Conservation (phyloP, 2,329 filamentous ascomycete species). For the Venturia asperata region DNA sequence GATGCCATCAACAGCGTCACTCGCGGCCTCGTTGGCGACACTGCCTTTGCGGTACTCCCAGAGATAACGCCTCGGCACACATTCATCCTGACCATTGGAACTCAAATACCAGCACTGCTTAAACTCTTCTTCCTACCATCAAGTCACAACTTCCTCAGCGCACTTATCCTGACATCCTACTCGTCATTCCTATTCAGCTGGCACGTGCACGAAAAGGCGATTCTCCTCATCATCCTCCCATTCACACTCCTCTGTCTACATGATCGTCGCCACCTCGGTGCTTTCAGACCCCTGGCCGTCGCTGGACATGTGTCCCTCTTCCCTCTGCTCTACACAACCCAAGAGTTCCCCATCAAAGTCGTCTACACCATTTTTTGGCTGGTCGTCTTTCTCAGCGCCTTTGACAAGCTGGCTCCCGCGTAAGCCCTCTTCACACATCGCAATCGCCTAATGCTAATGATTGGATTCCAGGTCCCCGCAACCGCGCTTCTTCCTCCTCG, state of each 20-base stretch:
- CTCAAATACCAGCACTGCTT: slow-evolving; percentile 62
- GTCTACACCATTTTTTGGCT: slow-evolving; percentile 92
- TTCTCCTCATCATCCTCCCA: slow-evolving; percentile 87
- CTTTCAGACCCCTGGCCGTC: slow-evolving; percentile 85
- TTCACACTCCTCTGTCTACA: slow-evolving; percentile 88
- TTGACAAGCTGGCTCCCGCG: slow-evolving; percentile 81
- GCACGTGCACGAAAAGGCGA: slow-evolving; percentile 98
- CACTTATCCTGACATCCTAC: slow-evolving; percentile 87
- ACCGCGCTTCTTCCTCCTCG: slow-evolving; percentile 79
- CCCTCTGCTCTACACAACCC: slow-evolving; percentile 82
- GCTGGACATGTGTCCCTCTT: slow-evolving; percentile 94
- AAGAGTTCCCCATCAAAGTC: slow-evolving; percentile 90
- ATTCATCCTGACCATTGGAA: slow-evolving; percentile 73
- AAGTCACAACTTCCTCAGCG: slow-evolving; percentile 84
- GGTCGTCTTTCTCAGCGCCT: slow-evolving; percentile 73
- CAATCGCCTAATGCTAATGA: slow-evolving; percentile 17
- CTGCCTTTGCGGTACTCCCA: slow-evolving; percentile 85
- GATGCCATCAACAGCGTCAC: slow-evolving; percentile 83
- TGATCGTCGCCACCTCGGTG: slow-evolving; percentile 82
- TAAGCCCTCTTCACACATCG: slow-evolving; percentile 30
- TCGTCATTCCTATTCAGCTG: slow-evolving; percentile 96
- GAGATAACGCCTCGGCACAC: slow-evolving; percentile 74
- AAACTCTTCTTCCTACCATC: slow-evolving; percentile 75
- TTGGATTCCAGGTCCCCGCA: slow-evolving; percentile 50
- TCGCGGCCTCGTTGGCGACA: slow-evolving; percentile 85